A percentile compares a stretch with the other conserved stretches of the same genome.
These are phyloP conservation scores for Schoenoplectus triqueter DNA, from an alignment of 202 grass and related monocot species.

Conservation along the genomic window DNA sequence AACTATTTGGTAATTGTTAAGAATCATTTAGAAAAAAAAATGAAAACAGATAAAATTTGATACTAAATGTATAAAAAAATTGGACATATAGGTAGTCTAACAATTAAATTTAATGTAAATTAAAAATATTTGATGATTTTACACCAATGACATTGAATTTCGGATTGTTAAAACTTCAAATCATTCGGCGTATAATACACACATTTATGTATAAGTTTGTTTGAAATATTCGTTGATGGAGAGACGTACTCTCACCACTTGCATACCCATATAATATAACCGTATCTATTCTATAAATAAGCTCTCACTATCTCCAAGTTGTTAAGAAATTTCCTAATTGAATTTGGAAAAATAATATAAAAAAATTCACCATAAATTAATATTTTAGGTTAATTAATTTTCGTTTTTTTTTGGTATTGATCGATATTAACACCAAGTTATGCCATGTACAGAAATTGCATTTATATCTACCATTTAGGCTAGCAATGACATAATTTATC, in stretches of 20 bases:
- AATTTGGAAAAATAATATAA: neutral
- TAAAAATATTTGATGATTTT: too few species aligned
- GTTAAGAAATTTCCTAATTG: neutral
- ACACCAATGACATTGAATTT: too few species aligned
- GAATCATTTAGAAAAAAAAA: neutral
- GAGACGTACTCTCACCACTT: neutral
- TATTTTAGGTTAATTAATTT: too few species aligned
- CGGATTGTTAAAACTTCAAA: too few species aligned
- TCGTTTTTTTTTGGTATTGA: neutral
- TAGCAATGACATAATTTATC: neutral
- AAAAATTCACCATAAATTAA: neutral
- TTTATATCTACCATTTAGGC: neutral
- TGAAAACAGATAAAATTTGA: neutral
- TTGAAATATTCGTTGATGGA: neutral
- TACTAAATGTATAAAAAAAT: neutral
- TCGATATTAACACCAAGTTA: neutral
- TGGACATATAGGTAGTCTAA: too few species aligned
- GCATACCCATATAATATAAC: neutral
- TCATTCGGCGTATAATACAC: too few species aligned
- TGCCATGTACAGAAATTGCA: neutral
- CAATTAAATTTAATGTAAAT: too few species aligned
- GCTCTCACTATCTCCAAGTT: neutral
- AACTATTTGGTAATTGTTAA: too few species aligned
- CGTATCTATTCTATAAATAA: neutral
- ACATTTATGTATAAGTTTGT: constrained; percentile 6